These are phyloP conservation scores for Cadophora sp. DNA, from an alignment of 2,329 filamentous ascomycete species.

Conservation along the genomic window DNA sequence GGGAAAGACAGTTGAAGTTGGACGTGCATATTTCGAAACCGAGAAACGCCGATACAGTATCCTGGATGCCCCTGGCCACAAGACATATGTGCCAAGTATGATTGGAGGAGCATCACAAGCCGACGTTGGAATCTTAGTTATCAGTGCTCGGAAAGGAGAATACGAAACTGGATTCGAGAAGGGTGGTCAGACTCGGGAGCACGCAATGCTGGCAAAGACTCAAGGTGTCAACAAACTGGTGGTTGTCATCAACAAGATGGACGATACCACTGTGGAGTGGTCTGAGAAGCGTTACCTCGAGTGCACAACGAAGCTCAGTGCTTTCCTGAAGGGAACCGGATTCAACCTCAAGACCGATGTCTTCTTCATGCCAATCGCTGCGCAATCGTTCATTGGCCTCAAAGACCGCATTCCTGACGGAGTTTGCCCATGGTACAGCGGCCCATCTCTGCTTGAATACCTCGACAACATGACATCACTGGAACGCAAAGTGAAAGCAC, in stretches of 20 bases:
- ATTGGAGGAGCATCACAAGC: constrained; percentile 94
- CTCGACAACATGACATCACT: constrained; percentile 92
- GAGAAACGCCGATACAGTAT: constrained; percentile 97
- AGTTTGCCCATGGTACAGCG: constrained; percentile 82
- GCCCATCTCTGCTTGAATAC: constrained; percentile 91
- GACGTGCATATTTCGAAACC: constrained; percentile 94
- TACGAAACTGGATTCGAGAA: constrained; percentile 98
- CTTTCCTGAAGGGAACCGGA: constrained; percentile 89
- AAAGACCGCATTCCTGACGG: constrained; percentile 84
- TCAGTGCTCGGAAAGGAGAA: constrained; percentile 95
- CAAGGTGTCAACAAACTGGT: constrained; percentile 97
- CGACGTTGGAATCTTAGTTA: constrained; percentile 93
- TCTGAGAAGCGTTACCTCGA: constrained; percentile 91
- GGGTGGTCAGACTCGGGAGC: constrained; percentile 95
- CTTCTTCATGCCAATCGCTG: constrained; percentile 94
- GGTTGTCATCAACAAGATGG: constrained; percentile 99
- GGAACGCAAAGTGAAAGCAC: constrained; percentile 94
- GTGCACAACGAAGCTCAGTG: constrained; percentile 85
- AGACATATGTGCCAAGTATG: constrained; percentile 98
- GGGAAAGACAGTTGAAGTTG: constrained; percentile 98
- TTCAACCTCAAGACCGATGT: constrained; percentile 96
- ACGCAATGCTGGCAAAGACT: constrained; percentile 97
- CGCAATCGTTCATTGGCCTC: constrained; percentile 84
- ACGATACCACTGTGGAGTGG: constrained; percentile 96
- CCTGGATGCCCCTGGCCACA: constrained; percentile 95